Evolutionary conservation across 2,329 filamentous ascomycete genomes (phyloP).

Genomic region (Escovopsis weberi): DNA sequence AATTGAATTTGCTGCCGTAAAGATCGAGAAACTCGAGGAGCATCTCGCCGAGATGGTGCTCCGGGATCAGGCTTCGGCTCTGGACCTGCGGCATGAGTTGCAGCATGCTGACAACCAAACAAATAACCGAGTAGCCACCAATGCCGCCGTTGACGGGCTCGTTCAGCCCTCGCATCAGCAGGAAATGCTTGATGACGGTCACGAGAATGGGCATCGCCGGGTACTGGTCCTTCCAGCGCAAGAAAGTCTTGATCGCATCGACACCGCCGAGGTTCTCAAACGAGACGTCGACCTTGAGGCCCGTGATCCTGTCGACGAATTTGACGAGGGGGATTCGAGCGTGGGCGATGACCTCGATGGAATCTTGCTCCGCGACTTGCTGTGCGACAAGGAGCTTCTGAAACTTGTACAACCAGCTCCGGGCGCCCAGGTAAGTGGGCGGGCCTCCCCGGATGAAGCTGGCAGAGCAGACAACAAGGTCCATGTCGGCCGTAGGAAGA

Average conservation of each 20-base stretch:
- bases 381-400: conserved; percentile 40
- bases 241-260: conserved; percentile 65
- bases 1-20: conserved; percentile 74
- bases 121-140: conserved; percentile 88
- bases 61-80: conserved; percentile 39
- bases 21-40: conserved; percentile 80
- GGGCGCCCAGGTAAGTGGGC: conserved; percentile 32
- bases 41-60: conserved; percentile 62
- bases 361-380: conserved; percentile 40
- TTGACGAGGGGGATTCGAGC: conserved; percentile 90
- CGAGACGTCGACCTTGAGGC: conserved; percentile 78
- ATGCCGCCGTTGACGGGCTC: conserved; percentile 85
- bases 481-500: conserved; percentile 71
- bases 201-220: conserved; percentile 80
- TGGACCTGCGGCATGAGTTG: conserved; percentile 64
- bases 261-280: conserved; percentile 86
- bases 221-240: conserved; percentile 62
- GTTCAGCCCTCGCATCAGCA: conserved; percentile 78
- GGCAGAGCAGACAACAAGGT: conserved; percentile 62
- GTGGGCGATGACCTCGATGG: conserved; percentile 52
- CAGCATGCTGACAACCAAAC: conserved; percentile 78
- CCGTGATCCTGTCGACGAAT: conserved; percentile 64
- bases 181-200: conserved; percentile 79
- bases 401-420: conserved; percentile 47
- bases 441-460: conserved; percentile 40